Evolutionary conservation across 164 flowering plant species (phyloP), one percentile per base, ranked within the genome.

Genomic region (Chimonanthus salicifolius): DNA sequence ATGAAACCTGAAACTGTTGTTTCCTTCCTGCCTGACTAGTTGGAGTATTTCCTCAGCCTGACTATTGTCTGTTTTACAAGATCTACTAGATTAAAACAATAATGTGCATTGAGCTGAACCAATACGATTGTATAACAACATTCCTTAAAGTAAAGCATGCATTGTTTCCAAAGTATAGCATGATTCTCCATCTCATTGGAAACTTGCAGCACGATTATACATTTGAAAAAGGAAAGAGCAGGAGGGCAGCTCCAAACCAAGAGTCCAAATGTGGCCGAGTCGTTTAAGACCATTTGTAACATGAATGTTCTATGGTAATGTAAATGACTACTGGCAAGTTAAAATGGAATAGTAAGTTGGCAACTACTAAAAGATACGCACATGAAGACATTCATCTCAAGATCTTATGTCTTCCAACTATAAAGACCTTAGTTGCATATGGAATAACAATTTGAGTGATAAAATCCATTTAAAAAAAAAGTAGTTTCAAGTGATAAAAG

Each of bases 361-460:
- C 54, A n/a, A 58, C 11, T 7, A 63, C 62, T 21, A 47, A 69
- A 18, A 68, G 18, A 51, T 8, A 73, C 50, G n/a, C 18, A 16
- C 51, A 58, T 58, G 33, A 33, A 54, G 49, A 7, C 44, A 64
- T 54, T 73, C 20, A 71, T 45, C 74, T 67, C 69, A 49, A 48
- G 63, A 71, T 33, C 9, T 62, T 71, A 68, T 18, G 33, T 50
- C 63, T 66, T 50, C 6, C 58, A 45, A 21, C 8, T 2, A 65
- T 18, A 64, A 15, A 20, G 13, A 66, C 11, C 44, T 21, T 45
- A 44, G 43, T 47, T 45, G 20, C 15, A 70, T 13, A 46, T 70
- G 16, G 46, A 69, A 70, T n/a, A 73, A 15, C 73, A 54, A 54
- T 54, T 54, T 3, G 33, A 33, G 33, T 33, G 33, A 33, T 33